Percentiles rank a stretch among this genome's conserved stretches.
Conservation (phyloP, 2,329 filamentous ascomycete species). For the Dactylellina haptotyla region DNA sequence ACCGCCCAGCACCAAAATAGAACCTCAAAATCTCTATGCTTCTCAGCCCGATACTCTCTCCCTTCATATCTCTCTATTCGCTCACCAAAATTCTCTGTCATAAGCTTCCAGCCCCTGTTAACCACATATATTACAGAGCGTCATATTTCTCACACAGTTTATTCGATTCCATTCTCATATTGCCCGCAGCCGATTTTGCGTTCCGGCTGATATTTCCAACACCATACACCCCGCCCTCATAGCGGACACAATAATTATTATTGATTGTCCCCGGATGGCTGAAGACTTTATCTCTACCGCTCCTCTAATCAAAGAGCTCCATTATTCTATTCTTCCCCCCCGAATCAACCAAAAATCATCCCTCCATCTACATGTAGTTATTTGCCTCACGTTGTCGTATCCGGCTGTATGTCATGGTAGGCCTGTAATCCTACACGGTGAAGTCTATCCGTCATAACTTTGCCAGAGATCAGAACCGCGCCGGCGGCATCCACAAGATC, state of each 20-base stretch:
- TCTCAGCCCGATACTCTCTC: slow-evolving; percentile 3
- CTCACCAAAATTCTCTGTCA: slow-evolving; percentile 20
- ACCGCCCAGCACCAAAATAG: slow-evolving; percentile 33
- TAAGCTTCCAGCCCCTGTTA: slow-evolving; percentile 38
- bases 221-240: slow-evolving; percentile 68
- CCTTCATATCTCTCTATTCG: not conserved
- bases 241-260: slow-evolving; percentile 70
- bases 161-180: slow-evolving; percentile 2
- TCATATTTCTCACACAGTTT: slow-evolving; percentile 4
- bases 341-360: slow-evolving; percentile 74
- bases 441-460: slow-evolving; percentile 75
- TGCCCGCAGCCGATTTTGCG: slow-evolving; percentile 28
- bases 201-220: slow-evolving; percentile 9
- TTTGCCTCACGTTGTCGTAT: slow-evolving; percentile 74
- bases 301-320: slow-evolving; percentile 67
- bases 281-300: not conserved
- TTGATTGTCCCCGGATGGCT: slow-evolving; percentile 73
- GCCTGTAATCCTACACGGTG: slow-evolving; percentile 66
- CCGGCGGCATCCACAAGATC: slow-evolving; percentile 61
- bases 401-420: slow-evolving; percentile 65
- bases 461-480: slow-evolving; percentile 74
- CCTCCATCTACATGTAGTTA: slow-evolving; percentile 75
- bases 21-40: slow-evolving; percentile 14
- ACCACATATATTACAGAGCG: slow-evolving; percentile 7
- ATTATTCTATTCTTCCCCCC: slow-evolving; percentile 71